Percentiles rank a stretch among this genome's conserved stretches.
Evolutionary conservation across 129 eudicot species (phyloP).

Genomic region (Flaveria brownii): DNA sequence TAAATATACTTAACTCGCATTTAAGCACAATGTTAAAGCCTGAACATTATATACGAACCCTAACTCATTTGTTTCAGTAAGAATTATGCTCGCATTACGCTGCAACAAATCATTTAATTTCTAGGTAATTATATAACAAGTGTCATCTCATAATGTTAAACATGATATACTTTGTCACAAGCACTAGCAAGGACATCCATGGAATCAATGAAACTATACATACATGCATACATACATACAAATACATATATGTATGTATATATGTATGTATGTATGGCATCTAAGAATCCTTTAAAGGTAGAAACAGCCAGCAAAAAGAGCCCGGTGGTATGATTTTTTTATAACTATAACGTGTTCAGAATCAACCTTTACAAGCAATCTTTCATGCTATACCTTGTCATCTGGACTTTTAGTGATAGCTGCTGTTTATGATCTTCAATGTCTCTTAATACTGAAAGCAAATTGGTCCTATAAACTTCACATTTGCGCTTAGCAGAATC

Average conservation of each 20-base stretch:
- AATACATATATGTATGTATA: background rate
- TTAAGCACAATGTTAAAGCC: background rate
- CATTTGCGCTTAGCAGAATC: conserved; percentile 47
- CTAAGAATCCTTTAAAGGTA: conserved; percentile 1
- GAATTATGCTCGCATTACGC: background rate
- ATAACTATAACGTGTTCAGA: conserved; percentile 8
- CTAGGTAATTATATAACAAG: conserved; percentile 2
- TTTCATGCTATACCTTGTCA: conserved; percentile 53
- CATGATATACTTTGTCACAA: background rate
- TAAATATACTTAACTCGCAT: too few relatives aligned
- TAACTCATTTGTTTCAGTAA: background rate
- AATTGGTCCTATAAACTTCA: conserved; percentile 60
- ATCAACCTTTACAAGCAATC: conserved; percentile 44
- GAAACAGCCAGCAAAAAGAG: conserved; percentile 4
- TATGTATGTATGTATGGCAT: background rate
- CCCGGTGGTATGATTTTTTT: background rate
- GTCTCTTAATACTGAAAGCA: conserved; percentile 57
- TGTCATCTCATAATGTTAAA: background rate
- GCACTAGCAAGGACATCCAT: conserved; percentile 2
- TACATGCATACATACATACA: conserved; percentile 11
- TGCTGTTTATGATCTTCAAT: conserved; percentile 70
- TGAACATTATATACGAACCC: too few relatives aligned
- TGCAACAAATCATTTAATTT: background rate
- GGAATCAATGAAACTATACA: conserved; percentile 14
- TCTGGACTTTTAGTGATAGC: conserved; percentile 59